Base-by-base conservation (phyloP, 352 stramenopile genomes). In the Phytophthora nicotianae region DNA sequence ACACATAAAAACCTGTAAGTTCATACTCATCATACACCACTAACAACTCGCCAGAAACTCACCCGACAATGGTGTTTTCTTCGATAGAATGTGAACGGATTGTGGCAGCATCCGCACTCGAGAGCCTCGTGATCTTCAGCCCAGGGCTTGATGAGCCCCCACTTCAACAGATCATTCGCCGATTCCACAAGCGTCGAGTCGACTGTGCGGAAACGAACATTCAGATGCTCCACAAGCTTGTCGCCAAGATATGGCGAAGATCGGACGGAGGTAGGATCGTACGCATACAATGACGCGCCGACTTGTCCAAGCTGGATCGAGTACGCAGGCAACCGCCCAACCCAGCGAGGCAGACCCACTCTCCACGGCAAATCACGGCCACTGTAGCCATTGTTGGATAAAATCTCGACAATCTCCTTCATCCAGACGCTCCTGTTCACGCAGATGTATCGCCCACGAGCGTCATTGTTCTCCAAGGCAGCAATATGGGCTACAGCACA, bases 361-460 rank as follows among this genome's bases (percentile, higher is more conserved):
- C 80, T 77, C 81, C 86, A 93, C 3, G 88, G 88, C n/a, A 96
- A 70, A 70, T 95, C 86, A 24, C 88, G 81, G 0, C 88, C 88
- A 68, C 88, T 96, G 70, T 87, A 95, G 4, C 88, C 88, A 64
- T 96, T 94, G 40, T 75, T 81, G 2, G 86, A 70, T 10, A 96
- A 64, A n/a, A 86, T 89, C 38, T 96, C 86, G 4, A 96, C 88
- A 43, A 96, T 83, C 19, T 96, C 88, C 53, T 93, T 93, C 83
- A 96, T 90, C 86, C 84, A 96, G 3, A 96, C 74, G 1, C 61
- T 93, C 41, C 74, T 79, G 57, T 94, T 93, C 13, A 96, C 88
- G 38, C 84, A 95, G 48, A 95, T 94, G 68, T 96, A 96, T 27
- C 88, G 83, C 6, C 85, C 84, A 46, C 82, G 79, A 19, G 88